Evolutionary conservation across 225 moss, liverwort and hornwort genomes (phyloP), one percentile per base, ranked within the genome.

Genomic region (Thuidium tamariscinum): DNA sequence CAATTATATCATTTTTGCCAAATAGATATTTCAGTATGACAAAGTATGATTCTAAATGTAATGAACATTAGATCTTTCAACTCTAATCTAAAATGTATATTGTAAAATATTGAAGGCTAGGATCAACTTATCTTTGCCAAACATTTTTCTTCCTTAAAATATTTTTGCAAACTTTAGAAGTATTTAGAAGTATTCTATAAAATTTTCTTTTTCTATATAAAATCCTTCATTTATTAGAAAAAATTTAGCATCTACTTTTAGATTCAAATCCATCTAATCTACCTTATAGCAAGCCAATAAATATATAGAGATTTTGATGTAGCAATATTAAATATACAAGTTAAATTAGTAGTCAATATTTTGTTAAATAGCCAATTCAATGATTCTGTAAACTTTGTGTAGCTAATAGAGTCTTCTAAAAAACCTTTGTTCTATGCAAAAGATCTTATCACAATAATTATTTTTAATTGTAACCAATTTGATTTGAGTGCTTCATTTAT

Each of bases 401-500:
- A 7, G 2, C 9, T 42, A 42, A 42, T 16, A 25, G 8, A 25
- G 14, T 4, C 8, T 25, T 14, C 0, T 14, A 1, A 41, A 14
- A 41, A 0, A 8, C 5, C 1, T 22, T 23, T 69, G 7, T n/a
- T n/a, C 23, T 39, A 41, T 21, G 9, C 1, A 20, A 32, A 4
- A 48, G 19, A 48, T 20, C 7, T 32, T 32, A 12, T 4, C 6
- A 19, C 0, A 0, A 30, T 19, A 19, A 11, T 0, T 0, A 19
- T 19, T 32, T 0, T 7, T 2, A 20, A 32, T 11, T 17, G 4
- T 19, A 0, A 73, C 6, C 10, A 10, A 30, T 29, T 19, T 73
- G 10, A 30, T 48, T 48, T 19, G 4, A 46, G 29, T 72, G 29
- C 18, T 72, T 46, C 6, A 10, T 6, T 0, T 29, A 7, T 0